phyloP scores from a whole-genome alignment of 1,139 yeast genomes.

The Candida albicans region DNA sequence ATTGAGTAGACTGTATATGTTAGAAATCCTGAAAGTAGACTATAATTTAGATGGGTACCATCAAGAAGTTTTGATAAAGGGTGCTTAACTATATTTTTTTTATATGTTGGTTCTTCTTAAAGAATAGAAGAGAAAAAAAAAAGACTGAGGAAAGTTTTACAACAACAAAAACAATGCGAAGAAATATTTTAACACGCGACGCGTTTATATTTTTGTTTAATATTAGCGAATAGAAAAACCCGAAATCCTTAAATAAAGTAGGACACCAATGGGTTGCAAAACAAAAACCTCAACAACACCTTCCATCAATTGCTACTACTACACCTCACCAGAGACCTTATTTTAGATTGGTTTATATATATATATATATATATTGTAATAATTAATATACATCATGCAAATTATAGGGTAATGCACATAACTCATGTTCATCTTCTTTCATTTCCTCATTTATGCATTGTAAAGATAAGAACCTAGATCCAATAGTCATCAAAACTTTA shows the following conservation, averaged over 20 bases:
- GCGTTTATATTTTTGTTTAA: neutral
- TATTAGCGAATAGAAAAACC: too few species aligned
- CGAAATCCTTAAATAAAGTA: too few species aligned
- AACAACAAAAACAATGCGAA: too few species aligned
- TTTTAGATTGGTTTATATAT: too few species aligned
- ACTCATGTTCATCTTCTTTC: too few species aligned
- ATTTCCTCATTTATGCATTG: too few species aligned
- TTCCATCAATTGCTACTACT: neutral
- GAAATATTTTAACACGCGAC: conserved; percentile 2
- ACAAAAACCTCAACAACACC: too few species aligned
- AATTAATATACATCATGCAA: neutral
- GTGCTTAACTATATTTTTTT: neutral
- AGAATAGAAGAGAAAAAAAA: too few species aligned
- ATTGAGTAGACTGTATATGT: neutral
- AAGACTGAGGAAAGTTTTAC: too few species aligned
- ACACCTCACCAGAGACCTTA: too few species aligned
- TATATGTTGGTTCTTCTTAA: neutral
- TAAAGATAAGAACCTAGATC: too few species aligned
- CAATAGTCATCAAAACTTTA: neutral
- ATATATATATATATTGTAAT: neutral
- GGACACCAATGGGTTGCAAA: too few species aligned
- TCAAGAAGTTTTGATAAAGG: neutral
- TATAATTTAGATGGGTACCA: neutral
- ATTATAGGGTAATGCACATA: neutral
- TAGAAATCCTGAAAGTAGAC: neutral